Evolutionary conservation across 441 rosid species (phyloP).

Genomic region (Croton laevigatus): DNA sequence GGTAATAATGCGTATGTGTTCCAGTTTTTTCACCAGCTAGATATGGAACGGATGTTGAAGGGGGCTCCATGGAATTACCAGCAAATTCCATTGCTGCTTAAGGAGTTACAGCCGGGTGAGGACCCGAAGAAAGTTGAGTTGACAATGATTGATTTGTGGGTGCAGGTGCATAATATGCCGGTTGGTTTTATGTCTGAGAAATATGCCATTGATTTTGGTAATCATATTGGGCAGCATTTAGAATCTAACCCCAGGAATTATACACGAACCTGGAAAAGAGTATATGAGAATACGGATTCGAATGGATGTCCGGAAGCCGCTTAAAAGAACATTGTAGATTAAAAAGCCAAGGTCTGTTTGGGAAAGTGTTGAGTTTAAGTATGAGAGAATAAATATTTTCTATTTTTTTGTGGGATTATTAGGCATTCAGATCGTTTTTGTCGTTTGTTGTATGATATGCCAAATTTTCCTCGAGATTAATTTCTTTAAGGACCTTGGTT

Average conservation of each 20-base stretch:
- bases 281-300: background rate
- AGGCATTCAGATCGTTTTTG: background rate
- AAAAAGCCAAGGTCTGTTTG: background rate
- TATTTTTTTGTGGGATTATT: background rate
- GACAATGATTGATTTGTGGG: background rate
- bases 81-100: background rate
- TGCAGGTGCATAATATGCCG: background rate
- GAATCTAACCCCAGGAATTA: background rate
- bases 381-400: background rate
- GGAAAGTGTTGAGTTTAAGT: background rate
- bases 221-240: background rate
- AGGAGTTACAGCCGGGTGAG: background rate
- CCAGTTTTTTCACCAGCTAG: background rate
- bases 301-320: background rate
- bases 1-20: too few species aligned
- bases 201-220: background rate
- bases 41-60: background rate
- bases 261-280: background rate
- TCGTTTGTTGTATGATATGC: too few species aligned
- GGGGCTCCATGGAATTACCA: background rate
- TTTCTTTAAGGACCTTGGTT: background rate
- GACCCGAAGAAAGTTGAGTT: background rate
- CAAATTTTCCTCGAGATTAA: background rate
- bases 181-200: too few species aligned
- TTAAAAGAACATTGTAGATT: background rate